These are phyloP conservation scores for Xylaria multiplex DNA, from an alignment of 2,329 filamentous ascomycete genomes.

Conservation along the genomic window DNA sequence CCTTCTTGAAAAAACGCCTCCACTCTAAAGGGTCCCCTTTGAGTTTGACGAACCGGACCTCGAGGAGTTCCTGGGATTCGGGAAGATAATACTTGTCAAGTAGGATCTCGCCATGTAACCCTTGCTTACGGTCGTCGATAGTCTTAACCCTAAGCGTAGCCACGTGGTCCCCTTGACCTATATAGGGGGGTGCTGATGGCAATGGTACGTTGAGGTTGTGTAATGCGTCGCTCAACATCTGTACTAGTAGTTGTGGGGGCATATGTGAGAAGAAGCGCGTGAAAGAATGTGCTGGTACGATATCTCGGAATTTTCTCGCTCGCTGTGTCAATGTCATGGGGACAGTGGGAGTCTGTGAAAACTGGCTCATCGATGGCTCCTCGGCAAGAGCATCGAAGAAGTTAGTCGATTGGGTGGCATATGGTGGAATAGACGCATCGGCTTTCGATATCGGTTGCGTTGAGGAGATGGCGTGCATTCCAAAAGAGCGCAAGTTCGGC, in stretches of 20 bases:
- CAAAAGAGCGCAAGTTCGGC: slow-evolving; percentile 67
- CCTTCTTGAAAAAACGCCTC: slow-evolving; percentile 95
- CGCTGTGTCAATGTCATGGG: slow-evolving; percentile 88
- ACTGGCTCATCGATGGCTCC: slow-evolving; percentile 88
- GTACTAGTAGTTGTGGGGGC: slow-evolving; percentile 77
- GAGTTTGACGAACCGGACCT: slow-evolving; percentile 91
- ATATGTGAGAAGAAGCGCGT: slow-evolving; percentile 92
- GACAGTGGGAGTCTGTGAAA: slow-evolving; percentile 80
- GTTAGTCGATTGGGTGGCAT: slow-evolving; percentile 48
- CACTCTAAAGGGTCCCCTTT: slow-evolving; percentile 98
- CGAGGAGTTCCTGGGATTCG: slow-evolving; percentile 71
- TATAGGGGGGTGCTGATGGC: slow-evolving; percentile 58
- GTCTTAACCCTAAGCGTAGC: slow-evolving; percentile 78
- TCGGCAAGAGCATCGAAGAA: slow-evolving; percentile 76
- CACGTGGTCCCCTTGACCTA: slow-evolving; percentile 63
- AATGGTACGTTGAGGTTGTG: slow-evolving; percentile 86
- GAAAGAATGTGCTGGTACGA: slow-evolving; percentile 86
- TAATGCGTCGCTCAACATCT: slow-evolving; percentile 81
- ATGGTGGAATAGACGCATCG: slow-evolving; percentile 52
- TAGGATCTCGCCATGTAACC: slow-evolving; percentile 77
- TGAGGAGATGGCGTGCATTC: slow-evolving; percentile 56
- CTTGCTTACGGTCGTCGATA: slow-evolving; percentile 76
- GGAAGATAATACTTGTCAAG: slow-evolving; percentile 72
- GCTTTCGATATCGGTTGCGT: slow-evolving; percentile 59
- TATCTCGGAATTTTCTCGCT: slow-evolving; percentile 87